These are phyloP conservation scores for Aquanectria penicillioides DNA, from an alignment of 2,329 filamentous ascomycete species.

Conservation along the genomic window DNA sequence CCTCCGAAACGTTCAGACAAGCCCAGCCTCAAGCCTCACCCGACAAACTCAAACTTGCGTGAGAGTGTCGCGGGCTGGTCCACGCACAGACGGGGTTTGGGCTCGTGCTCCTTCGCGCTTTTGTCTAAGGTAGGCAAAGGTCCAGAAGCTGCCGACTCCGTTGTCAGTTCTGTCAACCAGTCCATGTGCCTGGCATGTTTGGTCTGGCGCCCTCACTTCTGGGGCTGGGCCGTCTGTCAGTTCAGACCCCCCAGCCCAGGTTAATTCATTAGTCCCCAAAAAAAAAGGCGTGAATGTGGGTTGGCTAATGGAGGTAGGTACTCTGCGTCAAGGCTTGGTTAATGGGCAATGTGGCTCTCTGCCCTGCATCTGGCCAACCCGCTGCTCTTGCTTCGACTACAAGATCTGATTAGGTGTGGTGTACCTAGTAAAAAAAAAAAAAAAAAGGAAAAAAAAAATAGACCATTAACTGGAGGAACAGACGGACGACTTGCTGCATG, in stretches of 20 bases:
- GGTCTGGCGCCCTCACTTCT: not conserved
- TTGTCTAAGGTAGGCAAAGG: slow-evolving; percentile 36
- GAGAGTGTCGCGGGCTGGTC: slow-evolving; percentile 25
- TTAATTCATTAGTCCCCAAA: not conserved
- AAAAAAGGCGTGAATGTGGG: slow-evolving; percentile 6
- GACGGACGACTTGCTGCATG: slow-evolving; percentile 1
- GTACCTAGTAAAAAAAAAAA: slow-evolving; percentile 14
- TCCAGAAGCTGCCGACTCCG: slow-evolving; percentile 3
- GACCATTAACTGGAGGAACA: not conserved
- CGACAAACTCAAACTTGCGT: slow-evolving; percentile 28
- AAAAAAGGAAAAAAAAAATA: slow-evolving; percentile 9
- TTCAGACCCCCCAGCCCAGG: slow-evolving; percentile 1
- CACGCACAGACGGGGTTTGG: slow-evolving; percentile 37
- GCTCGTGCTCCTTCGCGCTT: slow-evolving; percentile 35
- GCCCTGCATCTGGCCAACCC: slow-evolving; percentile 16
- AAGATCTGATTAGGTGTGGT: slow-evolving; percentile 9
- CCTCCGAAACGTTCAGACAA: slow-evolving; percentile 15
- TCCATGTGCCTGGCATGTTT: slow-evolving; percentile 12
- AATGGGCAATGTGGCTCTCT: slow-evolving; percentile 8
- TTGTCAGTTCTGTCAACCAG: slow-evolving; percentile 21
- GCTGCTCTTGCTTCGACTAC: not conserved
- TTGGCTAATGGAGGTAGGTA: not conserved
- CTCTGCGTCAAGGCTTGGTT: slow-evolving; percentile 2
- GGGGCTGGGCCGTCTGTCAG: slow-evolving; percentile 6
- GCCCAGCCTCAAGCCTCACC: slow-evolving; percentile 27